Conservation (phyloP, 2,329 filamentous ascomycete species). For the Didymella pomorum region DNA sequence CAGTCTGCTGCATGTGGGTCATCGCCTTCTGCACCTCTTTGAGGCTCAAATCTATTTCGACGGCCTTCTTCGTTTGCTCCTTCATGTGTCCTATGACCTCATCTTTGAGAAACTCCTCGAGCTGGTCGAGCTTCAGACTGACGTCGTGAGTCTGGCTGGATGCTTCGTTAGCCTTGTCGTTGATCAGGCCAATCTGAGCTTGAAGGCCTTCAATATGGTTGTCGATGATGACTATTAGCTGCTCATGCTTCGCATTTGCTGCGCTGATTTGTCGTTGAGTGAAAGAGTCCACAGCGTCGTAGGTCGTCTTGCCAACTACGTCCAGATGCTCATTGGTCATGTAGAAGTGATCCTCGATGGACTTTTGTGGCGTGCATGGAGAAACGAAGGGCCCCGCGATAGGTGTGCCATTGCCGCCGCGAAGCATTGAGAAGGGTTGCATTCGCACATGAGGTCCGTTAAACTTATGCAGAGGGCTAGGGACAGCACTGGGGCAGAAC, state of each 20-base stretch:
- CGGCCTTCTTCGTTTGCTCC: conserved; percentile 37
- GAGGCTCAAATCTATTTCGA: conserved; percentile 35
- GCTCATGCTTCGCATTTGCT: conserved; percentile 30
- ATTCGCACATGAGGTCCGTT: conserved; percentile 14
- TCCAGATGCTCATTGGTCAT: conserved; percentile 50
- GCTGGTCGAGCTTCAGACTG: conserved; percentile 35
- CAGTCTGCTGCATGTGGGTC: conserved; percentile 34
- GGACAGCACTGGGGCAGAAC: conserved; percentile 41
- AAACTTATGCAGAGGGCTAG: conserved; percentile 40
- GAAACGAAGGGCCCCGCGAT: conserved; percentile 6
- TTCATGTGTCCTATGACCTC: conserved; percentile 35
- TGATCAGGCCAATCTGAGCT: conserved; percentile 32
- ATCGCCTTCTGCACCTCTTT: conserved; percentile 39
- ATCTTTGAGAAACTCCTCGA: conserved; percentile 38
- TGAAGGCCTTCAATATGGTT: conserved; percentile 39
- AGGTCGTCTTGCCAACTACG: conserved; percentile 38
- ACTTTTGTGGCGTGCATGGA: conserved; percentile 23
- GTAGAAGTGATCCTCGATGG: conserved; percentile 44
- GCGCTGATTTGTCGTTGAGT: conserved; percentile 23
- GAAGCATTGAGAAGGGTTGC: conserved; percentile 17
- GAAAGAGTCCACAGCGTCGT: conserved; percentile 33
- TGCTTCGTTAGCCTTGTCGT: conserved; percentile 32
- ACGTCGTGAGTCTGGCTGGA: conserved; percentile 32
- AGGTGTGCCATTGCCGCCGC: not conserved
- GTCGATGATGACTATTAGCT: conserved; percentile 30